Conservation (phyloP, 495 filamentous ascomycete species). For the Hypoxylon fuscum region DNA sequence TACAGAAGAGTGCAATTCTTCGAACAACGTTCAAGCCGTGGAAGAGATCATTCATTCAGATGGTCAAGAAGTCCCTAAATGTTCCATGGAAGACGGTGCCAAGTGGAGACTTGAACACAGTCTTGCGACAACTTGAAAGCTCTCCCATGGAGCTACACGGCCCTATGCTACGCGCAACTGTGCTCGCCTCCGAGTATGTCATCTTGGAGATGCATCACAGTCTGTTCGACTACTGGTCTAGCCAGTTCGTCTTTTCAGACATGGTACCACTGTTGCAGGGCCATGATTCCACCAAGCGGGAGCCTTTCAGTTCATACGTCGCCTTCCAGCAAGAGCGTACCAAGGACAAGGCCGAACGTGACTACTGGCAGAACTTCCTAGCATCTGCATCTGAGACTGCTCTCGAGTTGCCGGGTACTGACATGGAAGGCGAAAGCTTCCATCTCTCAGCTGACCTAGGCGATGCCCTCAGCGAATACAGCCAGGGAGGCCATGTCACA, state of each 20-base stretch:
- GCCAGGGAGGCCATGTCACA: background rate
- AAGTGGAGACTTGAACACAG: background rate
- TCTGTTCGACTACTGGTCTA: conserved; percentile 38
- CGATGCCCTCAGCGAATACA: background rate
- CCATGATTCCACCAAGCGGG: background rate
- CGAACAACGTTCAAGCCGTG: background rate
- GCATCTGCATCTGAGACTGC: background rate
- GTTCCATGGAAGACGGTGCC: background rate
- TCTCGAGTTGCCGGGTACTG: background rate
- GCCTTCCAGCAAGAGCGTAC: conserved; percentile 14
- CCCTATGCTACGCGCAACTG: background rate
- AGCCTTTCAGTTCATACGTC: conserved; percentile 32
- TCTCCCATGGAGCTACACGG: background rate
- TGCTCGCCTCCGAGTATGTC: background rate
- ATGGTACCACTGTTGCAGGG: conserved; percentile 1
- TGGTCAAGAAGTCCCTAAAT: background rate
- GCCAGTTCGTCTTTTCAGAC: conserved; percentile 37
- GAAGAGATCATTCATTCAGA: background rate
- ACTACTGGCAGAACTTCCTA: conserved; percentile 25
- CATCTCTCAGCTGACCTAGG: background rate
- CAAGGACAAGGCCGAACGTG: conserved; percentile 1
- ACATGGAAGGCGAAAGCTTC: background rate
- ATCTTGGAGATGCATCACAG: conserved; percentile 18
- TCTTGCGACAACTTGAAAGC: background rate
- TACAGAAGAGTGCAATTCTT: background rate